Evolutionary conservation across 441 rosid genomes (phyloP).

Genomic region (Syzygium syzygioides): DNA sequence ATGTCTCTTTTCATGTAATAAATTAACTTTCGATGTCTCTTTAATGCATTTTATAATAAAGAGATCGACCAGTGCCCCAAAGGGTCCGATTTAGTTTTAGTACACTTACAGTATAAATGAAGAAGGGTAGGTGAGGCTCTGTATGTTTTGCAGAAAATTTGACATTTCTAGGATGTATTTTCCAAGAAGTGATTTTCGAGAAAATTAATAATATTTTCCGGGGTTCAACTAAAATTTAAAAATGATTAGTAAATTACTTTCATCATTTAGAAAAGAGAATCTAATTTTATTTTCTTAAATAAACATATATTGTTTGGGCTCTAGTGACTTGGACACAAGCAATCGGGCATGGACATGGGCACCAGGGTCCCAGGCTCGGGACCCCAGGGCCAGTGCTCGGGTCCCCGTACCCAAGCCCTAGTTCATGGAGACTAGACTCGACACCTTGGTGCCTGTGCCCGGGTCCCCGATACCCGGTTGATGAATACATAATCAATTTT

Average conservation of each 20-base stretch:
- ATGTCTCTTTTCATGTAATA: neutral
- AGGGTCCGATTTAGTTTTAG: neutral
- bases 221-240: rapidly evolving
- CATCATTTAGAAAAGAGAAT: neutral
- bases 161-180: neutral
- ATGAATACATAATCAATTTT: neutral
- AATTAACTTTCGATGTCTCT: neutral
- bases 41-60: neutral
- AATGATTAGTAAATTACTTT: neutral
- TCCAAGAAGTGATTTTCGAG: rapidly evolving
- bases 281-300: neutral
- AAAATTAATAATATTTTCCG: rapidly evolving
- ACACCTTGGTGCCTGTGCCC: neutral
- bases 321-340: neutral
- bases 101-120: neutral
- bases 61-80: neutral
- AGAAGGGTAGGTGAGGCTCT: rapidly evolving
- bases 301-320: neutral
- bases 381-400: rapidly evolving
- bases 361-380: rapidly evolving
- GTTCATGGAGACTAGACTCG: rapidly evolving
- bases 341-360: neutral
- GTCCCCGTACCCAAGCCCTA: rapidly evolving
- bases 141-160: rapidly evolving
- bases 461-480: no score